These are phyloP conservation scores for Russula lepida DNA, from an alignment of 768 basidiomycete genomes.

Conservation along the genomic window DNA sequence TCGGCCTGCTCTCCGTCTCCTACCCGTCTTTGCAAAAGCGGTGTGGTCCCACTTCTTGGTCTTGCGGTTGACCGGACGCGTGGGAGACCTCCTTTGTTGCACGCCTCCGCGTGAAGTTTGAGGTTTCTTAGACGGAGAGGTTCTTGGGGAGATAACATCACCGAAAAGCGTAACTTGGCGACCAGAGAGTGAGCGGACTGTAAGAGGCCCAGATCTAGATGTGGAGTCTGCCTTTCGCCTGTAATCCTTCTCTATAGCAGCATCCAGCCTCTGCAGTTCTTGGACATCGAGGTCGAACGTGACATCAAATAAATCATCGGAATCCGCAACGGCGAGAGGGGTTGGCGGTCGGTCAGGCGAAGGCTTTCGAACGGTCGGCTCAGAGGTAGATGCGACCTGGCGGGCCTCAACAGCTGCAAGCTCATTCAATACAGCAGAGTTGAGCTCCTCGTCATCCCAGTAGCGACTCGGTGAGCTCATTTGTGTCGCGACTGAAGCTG, in stretches of 20 bases:
- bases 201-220: slow-evolving; percentile 27
- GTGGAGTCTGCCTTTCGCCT: slow-evolving; percentile 33
- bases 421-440: slow-evolving; percentile 49
- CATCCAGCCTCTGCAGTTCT: slow-evolving; percentile 48
- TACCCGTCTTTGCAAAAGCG: slow-evolving; percentile 72
- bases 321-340: slow-evolving; percentile 33
- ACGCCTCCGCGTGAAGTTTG: background rate
- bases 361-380: slow-evolving; percentile 20
- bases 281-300: slow-evolving; percentile 48
- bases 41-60: slow-evolving; percentile 91
- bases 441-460: slow-evolving; percentile 50
- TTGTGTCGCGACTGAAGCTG: slow-evolving; percentile 23
- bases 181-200: slow-evolving; percentile 29
- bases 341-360: slow-evolving; percentile 13
- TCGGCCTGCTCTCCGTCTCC: slow-evolving; percentile 40
- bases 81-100: slow-evolving; percentile 11
- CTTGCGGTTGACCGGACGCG: slow-evolving; percentile 46
- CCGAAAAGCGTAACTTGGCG: slow-evolving; percentile 63
- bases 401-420: slow-evolving; percentile 68
- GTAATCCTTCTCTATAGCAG: slow-evolving; percentile 42
- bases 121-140: slow-evolving; percentile 25
- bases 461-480: slow-evolving; percentile 72
- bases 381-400: slow-evolving; percentile 27
- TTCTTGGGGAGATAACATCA: slow-evolving; percentile 35
- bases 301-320: slow-evolving; percentile 27